Conservation (phyloP, 2,329 filamentous ascomycete genomes). For the Fusarium euwallaceae region DNA sequence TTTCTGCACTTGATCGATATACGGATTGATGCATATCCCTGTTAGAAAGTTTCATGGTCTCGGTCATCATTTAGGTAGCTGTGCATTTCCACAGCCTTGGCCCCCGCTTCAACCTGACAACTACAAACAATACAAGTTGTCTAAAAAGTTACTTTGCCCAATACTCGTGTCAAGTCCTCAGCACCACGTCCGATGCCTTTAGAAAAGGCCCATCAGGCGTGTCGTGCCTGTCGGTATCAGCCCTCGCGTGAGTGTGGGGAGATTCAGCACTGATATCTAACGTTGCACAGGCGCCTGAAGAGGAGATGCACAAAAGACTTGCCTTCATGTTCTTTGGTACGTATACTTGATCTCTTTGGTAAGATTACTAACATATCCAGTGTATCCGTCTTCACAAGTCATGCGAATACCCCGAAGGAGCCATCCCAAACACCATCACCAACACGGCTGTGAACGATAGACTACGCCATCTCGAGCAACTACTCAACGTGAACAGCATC, state of each 20-base stretch:
- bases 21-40: neutral
- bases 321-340: slow-evolving; percentile 23
- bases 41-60: neutral
- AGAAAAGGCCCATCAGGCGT: slow-evolving; percentile 9
- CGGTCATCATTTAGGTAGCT: neutral
- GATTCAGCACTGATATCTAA: neutral
- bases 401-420: slow-evolving; percentile 8
- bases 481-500: neutral
- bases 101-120: neutral
- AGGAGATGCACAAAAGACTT: slow-evolving; percentile 33
- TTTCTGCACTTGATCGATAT: neutral
- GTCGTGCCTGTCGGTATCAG: slow-evolving; percentile 19
- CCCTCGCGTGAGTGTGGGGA: neutral
- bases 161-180: neutral
- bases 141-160: neutral
- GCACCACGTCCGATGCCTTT: neutral
- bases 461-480: neutral
- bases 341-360: too few species aligned
- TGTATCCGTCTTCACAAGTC: slow-evolving; percentile 13
- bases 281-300: slow-evolving; percentile 29
- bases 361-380: neutral
- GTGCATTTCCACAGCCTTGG: neutral
- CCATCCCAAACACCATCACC: neutral
- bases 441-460: neutral
- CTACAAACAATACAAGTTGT: neutral